Percentiles rank a stretch among this genome's conserved stretches.
Conservation (phyloP, 1,284 basidiomycete genomes). For the Kwoniella shivajii region DNA sequence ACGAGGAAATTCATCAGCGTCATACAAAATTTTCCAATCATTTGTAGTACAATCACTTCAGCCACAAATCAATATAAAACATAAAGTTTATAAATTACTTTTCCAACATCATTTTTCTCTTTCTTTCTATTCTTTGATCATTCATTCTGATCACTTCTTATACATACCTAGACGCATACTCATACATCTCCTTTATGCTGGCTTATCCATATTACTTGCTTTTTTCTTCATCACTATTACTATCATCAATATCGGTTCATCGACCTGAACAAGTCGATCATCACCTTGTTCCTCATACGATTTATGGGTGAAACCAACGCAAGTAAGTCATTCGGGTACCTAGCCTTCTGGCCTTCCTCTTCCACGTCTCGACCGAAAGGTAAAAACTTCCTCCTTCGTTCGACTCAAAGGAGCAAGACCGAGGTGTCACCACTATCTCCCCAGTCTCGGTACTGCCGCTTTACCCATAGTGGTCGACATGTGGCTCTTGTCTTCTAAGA, state of each 20-base stretch:
- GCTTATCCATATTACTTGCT: background rate
- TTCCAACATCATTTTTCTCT: background rate
- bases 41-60: background rate
- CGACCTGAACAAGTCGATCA: background rate
- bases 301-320: too few species aligned
- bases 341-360: background rate
- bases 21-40: background rate
- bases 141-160: background rate
- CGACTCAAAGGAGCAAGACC: background rate
- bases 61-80: background rate
- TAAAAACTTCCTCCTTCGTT: too few species aligned
- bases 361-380: too few species aligned
- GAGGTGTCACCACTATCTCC: background rate
- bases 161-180: background rate
- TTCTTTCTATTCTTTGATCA: background rate
- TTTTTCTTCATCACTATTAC: background rate
- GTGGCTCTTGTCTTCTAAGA: background rate
- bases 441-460: background rate
- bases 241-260: background rate
- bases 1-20: background rate
- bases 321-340: too few species aligned
- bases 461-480: background rate
- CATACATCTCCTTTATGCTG: constrained; percentile 4
- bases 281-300: background rate
- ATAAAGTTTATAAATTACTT: background rate